Base-by-base conservation (phyloP, 2,329 filamentous ascomycete genomes). In the Lojkania enalia region DNA sequence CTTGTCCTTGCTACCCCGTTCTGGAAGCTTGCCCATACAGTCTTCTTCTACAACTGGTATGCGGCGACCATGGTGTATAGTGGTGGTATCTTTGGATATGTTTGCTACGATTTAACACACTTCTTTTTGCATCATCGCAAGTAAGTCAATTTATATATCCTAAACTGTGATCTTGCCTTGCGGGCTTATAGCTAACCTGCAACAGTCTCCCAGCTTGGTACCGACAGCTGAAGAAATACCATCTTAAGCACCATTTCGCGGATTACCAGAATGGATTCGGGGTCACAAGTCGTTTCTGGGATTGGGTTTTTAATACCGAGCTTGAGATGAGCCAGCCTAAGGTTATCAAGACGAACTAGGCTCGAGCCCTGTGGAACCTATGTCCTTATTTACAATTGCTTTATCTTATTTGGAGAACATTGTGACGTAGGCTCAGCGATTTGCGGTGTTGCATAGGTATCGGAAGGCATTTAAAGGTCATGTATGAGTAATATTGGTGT, bases 231-330 rank as follows among this genome's bases (percentile, higher is more conserved):
- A 99, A 99, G 84, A 97, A 96, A 73, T 95, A 96, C 66, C 94
- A 99, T 67, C 84, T 99, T 20, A 84, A 90, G 68, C 94, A 99
- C 69, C 94, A 99, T 74, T 99, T 96, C 72, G 89, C 94, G 50
- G 94, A 99, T 70, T 99, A 95, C 69, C 88, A 99, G 72, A 92
- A 96, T 55, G 94, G 94, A 40, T 99, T 97, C 60, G 94, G 94
- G 44, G 92, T 99, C 39, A 96, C 92, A 21, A 96, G 87, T 77
- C 84, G 86, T 55, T 96, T 99, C 78, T 99, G 94, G 94, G 94
- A 99, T 70, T 76, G 75, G 38, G 74, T 99, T 5, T 99, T 99
- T 66, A 90, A 90, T 55, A 99, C 94, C 1, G 86, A 95, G 73
- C 77, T 99, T 40, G 71, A 78, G 42, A 74, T 75, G 57, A 66